Evolutionary conservation across 441 rosid genomes (phyloP).

Genomic region (Corymbia calophylla): DNA sequence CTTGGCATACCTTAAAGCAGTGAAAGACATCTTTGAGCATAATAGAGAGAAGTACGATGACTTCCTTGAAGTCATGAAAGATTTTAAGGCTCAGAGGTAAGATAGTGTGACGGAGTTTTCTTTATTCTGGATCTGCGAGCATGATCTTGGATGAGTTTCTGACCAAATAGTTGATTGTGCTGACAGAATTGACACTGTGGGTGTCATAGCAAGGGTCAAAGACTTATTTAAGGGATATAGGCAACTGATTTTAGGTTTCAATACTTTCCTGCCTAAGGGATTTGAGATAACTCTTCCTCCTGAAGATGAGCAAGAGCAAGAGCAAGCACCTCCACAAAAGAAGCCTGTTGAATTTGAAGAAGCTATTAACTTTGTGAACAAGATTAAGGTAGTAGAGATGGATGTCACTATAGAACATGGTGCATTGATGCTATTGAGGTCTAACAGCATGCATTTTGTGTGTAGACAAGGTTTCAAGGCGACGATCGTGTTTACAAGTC

Average conservation of each 20-base stretch:
- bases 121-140: not conserved
- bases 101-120: not conserved
- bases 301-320: constrained; percentile 52
- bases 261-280: constrained; percentile 97
- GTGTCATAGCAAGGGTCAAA: constrained; percentile 93
- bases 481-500: constrained; percentile 91
- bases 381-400: constrained; percentile 85
- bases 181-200: constrained; percentile 82
- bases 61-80: constrained; percentile 98
- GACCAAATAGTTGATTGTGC: not conserved
- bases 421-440: not conserved
- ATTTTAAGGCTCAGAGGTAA: constrained; percentile 96
- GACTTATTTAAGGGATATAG: constrained; percentile 87
- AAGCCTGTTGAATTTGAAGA: constrained; percentile 97
- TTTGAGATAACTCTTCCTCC: constrained; percentile 78
- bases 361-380: constrained; percentile 96
- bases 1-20: constrained; percentile 89
- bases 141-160: not conserved
- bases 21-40: constrained; percentile 90
- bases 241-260: constrained; percentile 92
- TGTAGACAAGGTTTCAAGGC: constrained; percentile 96
- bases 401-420: not conserved
- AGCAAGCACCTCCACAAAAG: constrained; percentile 44
- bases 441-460: constrained; percentile 1
- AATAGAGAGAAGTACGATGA: constrained; percentile 88